phyloP scores from a whole-genome alignment of 116 monocot genomes.

The Posidonia oceanica region DNA sequence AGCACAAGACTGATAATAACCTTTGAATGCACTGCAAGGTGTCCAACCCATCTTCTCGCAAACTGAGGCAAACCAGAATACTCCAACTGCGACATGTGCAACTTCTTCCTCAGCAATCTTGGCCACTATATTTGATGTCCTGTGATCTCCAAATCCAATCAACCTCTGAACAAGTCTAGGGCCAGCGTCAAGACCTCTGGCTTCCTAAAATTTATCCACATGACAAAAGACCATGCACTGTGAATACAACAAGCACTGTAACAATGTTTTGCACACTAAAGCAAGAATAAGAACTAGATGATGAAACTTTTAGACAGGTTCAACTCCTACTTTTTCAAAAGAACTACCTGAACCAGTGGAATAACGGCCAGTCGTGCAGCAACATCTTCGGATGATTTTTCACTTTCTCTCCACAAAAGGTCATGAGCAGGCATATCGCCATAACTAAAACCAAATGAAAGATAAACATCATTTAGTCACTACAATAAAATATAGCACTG shows the following conservation, averaged over 20 bases:
- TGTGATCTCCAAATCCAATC: conserved; percentile 73
- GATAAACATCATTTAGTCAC: background rate
- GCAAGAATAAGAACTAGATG: background rate
- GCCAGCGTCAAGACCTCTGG: conserved; percentile 92
- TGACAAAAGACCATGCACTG: background rate
- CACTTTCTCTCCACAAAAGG: conserved; percentile 82
- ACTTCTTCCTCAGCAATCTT: conserved; percentile 93
- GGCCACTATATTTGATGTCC: conserved; percentile 71
- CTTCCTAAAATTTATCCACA: conserved; percentile 40
- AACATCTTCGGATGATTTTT: conserved; percentile 70
- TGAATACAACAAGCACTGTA: no score
- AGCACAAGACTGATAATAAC: conserved; percentile 7
- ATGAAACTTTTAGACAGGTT: background rate
- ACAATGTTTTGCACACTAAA: no score
- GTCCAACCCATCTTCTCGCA: conserved; percentile 58
- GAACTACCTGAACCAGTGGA: conserved; percentile 81
- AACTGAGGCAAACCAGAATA: conserved; percentile 64
- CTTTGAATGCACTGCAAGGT: conserved; percentile 61
- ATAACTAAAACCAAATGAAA: conserved; percentile 21
- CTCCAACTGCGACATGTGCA: conserved; percentile 91
- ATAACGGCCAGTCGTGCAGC: conserved; percentile 74
- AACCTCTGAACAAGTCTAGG: conserved; percentile 82
- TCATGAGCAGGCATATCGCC: conserved; percentile 94
- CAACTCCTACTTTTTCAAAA: background rate
- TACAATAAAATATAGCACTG: no score